phyloP scores from a whole-genome alignment of 2,329 filamentous ascomycete species.

The Trichophaea hybrida region DNA sequence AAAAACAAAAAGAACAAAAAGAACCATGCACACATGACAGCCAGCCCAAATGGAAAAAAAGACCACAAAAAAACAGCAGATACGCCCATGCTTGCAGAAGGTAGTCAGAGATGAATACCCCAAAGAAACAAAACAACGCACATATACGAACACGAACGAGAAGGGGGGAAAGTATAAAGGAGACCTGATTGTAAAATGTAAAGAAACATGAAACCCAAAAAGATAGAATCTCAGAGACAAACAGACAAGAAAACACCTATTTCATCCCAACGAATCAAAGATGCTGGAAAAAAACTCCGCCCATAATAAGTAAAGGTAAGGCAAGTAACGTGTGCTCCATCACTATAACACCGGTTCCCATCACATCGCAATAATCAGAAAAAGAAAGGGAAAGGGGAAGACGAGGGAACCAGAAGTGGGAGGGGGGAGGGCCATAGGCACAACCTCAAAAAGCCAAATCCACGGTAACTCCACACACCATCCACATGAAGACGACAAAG shows the following conservation, averaged over 20 bases:
- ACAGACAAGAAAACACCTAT: neutral
- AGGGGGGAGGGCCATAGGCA: slow-evolving; percentile 9
- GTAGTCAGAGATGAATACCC: neutral
- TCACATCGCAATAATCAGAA: too few relatives aligned
- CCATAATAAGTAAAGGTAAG: neutral
- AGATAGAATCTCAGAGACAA: neutral
- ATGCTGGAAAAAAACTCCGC: neutral
- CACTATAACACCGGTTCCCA: too few relatives aligned
- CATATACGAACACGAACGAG: slow-evolving; percentile 4
- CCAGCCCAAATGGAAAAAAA: neutral
- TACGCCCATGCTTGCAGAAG: neutral
- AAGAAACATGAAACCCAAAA: slow-evolving; percentile 1
- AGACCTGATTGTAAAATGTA: slow-evolving; percentile 8
- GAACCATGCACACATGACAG: neutral
- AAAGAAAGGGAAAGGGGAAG: too few relatives aligned
- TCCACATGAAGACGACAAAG: slow-evolving; percentile 1
- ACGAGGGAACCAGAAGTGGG: neutral
- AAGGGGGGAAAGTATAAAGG: neutral
- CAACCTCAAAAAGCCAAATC: neutral
- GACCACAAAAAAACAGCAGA: neutral
- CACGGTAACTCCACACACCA: slow-evolving; percentile 4
- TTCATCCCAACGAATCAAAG: neutral
- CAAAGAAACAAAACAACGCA: slow-evolving; percentile 3
- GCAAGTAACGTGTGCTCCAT: too few relatives aligned
- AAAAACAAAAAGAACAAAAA: slow-evolving; percentile 1